These are phyloP conservation scores for Ogataea polymorpha DNA, from an alignment of 805 yeast genomes.

Conservation along the genomic window DNA sequence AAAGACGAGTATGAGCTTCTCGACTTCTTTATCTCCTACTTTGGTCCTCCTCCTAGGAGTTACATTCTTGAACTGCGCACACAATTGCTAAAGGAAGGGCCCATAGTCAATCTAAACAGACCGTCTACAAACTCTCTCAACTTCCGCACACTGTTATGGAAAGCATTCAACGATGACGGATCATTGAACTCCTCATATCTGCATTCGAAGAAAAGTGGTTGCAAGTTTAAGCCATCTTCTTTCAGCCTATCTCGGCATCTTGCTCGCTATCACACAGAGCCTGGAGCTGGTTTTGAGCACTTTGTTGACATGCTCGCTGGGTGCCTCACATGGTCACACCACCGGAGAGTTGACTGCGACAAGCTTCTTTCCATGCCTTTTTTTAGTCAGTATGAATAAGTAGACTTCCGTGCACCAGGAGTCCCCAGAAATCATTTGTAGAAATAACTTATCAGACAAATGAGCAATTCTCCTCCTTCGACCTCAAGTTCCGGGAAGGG, in stretches of 20 bases:
- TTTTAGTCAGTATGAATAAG: conserved; percentile 23
- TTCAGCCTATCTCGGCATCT: conserved; percentile 18
- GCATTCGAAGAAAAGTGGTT: conserved; percentile 13
- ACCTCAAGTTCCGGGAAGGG: conserved; percentile 10
- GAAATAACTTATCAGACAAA: not conserved
- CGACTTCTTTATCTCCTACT: conserved; percentile 39
- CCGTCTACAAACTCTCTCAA: conserved; percentile 3
- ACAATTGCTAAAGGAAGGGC: conserved; percentile 35
- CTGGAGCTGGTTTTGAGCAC: conserved; percentile 6
- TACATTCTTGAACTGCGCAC: conserved; percentile 40
- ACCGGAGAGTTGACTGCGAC: conserved; percentile 29
- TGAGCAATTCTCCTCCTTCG: conserved; percentile 10
- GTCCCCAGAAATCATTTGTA: conserved; percentile 7
- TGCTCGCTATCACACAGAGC: conserved; percentile 2
- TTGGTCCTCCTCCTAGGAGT: conserved; percentile 45
- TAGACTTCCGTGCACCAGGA: not conserved
- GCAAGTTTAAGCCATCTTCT: conserved; percentile 21
- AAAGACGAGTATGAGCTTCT: conserved; percentile 47
- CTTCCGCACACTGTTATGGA: conserved; percentile 34
- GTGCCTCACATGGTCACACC: conserved; percentile 37
- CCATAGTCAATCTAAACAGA: conserved; percentile 26
- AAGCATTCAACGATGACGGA: conserved; percentile 33
- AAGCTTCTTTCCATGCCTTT: conserved; percentile 30
- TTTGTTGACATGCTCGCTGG: conserved; percentile 29
- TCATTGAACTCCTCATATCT: conserved; percentile 22